These are phyloP conservation scores for Erythrophleum ivorense DNA, from an alignment of 331 rosid species.

Conservation along the genomic window DNA sequence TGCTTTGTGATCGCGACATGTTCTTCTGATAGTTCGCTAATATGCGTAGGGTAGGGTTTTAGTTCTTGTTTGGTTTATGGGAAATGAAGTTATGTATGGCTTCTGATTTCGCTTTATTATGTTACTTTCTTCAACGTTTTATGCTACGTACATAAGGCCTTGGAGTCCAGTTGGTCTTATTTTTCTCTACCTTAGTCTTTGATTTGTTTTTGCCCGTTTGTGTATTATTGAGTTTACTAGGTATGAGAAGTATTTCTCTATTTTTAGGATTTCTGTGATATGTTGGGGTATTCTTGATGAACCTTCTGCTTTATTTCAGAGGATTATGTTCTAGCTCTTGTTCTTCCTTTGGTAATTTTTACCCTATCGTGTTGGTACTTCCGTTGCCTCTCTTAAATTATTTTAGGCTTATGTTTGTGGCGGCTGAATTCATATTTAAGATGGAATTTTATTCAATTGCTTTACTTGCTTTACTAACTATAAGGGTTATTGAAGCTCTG, in stretches of 20 bases:
- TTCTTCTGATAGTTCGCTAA: not conserved
- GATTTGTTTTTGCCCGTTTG: not conserved
- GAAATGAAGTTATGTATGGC: not conserved
- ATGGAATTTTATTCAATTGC: not conserved
- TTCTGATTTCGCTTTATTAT: not conserved
- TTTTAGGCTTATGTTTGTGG: not conserved
- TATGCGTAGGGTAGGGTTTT: slow-evolving; percentile 7
- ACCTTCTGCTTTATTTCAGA: not conserved
- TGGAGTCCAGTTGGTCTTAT: not conserved
- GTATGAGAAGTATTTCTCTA: not conserved
- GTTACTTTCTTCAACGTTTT: not conserved
- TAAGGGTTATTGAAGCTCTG: not conserved
- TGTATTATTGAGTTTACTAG: not conserved
- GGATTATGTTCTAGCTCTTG: not conserved
- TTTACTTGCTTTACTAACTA: not conserved
- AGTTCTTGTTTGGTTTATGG: not conserved
- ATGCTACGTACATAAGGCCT: not conserved
- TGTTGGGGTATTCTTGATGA: not conserved
- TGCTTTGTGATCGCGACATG: not conserved
- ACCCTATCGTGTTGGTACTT: not conserved
- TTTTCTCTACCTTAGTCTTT: no score
- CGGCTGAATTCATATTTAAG: not conserved
- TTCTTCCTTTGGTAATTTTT: not conserved
- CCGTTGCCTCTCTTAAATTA: not conserved
- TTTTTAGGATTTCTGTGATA: not conserved